These are phyloP conservation scores for Podospora bellae-mahoneyi DNA, from an alignment of 495 filamentous ascomycete genomes.

Conservation along the genomic window DNA sequence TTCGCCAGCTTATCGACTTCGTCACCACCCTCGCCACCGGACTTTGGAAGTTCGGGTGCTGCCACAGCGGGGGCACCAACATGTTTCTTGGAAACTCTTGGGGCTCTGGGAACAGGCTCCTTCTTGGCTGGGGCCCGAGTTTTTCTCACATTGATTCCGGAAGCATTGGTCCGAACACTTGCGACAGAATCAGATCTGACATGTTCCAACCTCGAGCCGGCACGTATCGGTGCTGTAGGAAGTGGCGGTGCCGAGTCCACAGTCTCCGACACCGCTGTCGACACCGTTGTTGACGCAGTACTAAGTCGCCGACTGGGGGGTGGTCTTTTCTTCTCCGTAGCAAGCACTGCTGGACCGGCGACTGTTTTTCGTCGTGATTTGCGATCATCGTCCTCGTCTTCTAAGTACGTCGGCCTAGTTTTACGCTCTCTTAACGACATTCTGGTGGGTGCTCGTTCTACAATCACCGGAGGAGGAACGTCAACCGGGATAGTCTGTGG, in stretches of 20 bases:
- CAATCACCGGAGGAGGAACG: constrained; percentile 32
- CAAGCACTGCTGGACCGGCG: constrained; percentile 50
- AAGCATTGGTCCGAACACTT: constrained; percentile 32
- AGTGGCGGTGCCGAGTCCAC: constrained; percentile 16
- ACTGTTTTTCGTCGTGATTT: constrained; percentile 64
- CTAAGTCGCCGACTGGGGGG: constrained; percentile 40
- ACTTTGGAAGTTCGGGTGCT: background rate
- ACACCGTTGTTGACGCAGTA: constrained; percentile 37
- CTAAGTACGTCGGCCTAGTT: constrained; percentile 40
- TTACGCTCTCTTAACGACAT: constrained; percentile 75
- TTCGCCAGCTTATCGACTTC: constrained; percentile 61
- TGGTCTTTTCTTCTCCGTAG: constrained; percentile 38
- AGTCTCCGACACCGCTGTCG: constrained; percentile 33
- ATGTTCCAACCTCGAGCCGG: constrained; percentile 33
- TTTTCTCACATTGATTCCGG: constrained; percentile 44
- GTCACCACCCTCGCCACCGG: constrained; percentile 19
- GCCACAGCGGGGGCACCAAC: constrained; percentile 11
- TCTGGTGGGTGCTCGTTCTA: constrained; percentile 48
- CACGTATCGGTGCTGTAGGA: constrained; percentile 17
- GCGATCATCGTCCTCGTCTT: constrained; percentile 52
- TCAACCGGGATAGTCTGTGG: constrained; percentile 23
- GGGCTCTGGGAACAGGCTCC: constrained; percentile 34
- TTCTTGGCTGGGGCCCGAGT: constrained; percentile 42
- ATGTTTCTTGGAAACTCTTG: constrained; percentile 40
- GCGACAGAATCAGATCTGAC: constrained; percentile 39